phyloP scores from a whole-genome alignment of 2,329 filamentous ascomycete species.

The Colletotrichum cuscutae region DNA sequence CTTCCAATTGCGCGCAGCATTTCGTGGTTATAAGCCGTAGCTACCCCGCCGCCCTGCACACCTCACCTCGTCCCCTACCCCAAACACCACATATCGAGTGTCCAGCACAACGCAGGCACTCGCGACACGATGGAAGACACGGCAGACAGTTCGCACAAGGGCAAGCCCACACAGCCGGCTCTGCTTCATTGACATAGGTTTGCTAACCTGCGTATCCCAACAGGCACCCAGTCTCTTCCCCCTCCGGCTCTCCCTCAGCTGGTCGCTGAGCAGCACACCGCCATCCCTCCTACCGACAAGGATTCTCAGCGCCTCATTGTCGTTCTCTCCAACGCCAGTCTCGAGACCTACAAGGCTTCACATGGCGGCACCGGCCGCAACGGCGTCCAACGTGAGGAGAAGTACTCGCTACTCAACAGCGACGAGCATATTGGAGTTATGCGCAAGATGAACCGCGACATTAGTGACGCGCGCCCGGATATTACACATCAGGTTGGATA shows the following conservation, averaged over 20 bases:
- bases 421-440: conserved; percentile 99
- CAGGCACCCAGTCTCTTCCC: conserved; percentile 94
- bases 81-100: neutral
- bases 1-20: neutral
- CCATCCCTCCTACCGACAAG: conserved; percentile 88
- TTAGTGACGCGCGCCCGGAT: conserved; percentile 96
- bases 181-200: neutral
- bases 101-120: neutral
- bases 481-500: conserved; percentile 94
- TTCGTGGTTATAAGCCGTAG: neutral
- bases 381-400: conserved; percentile 82
- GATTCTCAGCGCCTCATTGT: conserved; percentile 93
- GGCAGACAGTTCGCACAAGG: neutral
- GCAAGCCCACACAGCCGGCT: conserved; percentile 4
- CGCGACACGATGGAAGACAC: neutral
- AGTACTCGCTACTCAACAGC: conserved; percentile 97
- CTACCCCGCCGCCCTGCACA: neutral
- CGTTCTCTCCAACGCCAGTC: conserved; percentile 94
- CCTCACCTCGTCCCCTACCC: neutral
- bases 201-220: conserved; percentile 33
- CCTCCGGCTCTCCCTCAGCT: conserved; percentile 91
- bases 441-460: conserved; percentile 99
- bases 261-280: conserved; percentile 89
- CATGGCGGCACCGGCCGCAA: conserved; percentile 74
- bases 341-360: conserved; percentile 96